These are phyloP conservation scores for Malbranchea zuffiana DNA, from an alignment of 2,329 filamentous ascomycete genomes.

Conservation along the genomic window DNA sequence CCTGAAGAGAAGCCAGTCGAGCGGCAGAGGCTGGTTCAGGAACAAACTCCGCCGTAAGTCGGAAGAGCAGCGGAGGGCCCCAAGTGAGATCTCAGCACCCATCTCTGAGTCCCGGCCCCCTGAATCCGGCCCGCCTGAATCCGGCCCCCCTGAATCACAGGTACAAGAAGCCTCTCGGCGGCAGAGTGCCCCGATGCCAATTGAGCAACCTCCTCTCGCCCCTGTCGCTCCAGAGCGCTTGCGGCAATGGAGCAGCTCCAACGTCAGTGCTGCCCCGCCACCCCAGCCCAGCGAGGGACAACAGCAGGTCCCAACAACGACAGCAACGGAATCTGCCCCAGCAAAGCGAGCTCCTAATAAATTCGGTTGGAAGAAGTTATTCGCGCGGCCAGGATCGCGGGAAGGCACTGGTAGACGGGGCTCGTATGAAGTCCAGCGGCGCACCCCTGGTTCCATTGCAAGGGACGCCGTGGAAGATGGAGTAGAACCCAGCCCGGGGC, in stretches of 20 bases:
- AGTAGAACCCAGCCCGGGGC: neutral
- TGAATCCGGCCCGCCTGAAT: no score
- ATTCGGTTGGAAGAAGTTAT: constrained; percentile 6
- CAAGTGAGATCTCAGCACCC: no score
- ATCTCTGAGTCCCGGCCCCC: no score
- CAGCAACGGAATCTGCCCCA: no score
- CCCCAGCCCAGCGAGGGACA: neutral
- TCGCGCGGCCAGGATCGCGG: constrained; percentile 2
- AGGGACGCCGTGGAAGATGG: neutral
- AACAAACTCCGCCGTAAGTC: no score
- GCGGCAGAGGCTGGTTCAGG: no score
- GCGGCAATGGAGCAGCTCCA: constrained; percentile 9
- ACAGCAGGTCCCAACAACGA: neutral
- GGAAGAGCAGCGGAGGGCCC: no score
- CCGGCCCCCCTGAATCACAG: no score
- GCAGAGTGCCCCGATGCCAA: no score
- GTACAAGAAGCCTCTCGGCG: no score
- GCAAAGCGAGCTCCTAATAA: constrained; percentile 5
- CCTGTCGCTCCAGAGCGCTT: neutral
- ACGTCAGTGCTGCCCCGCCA: constrained; percentile 4
- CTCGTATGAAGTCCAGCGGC: constrained; percentile 9
- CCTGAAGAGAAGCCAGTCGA: no score
- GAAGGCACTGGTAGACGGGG: constrained; percentile 9
- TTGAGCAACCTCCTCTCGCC: neutral
- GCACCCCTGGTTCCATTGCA: constrained; percentile 1